Percentiles rank a stretch among this genome's conserved stretches.
Conservation (phyloP, 345 rosid genomes). For the Gossypium bickii region DNA sequence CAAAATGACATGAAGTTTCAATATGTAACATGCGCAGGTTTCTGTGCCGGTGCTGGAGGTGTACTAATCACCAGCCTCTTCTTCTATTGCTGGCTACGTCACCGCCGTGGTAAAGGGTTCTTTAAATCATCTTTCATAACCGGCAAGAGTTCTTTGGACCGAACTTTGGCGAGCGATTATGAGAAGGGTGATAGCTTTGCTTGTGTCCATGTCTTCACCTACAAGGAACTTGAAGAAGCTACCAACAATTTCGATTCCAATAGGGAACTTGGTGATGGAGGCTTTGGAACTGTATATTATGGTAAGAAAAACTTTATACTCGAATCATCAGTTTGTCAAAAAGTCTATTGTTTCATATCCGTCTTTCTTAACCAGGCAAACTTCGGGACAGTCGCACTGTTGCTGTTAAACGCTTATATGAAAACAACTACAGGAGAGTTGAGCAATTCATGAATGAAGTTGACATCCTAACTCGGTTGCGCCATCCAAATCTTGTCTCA, state of each 20-base stretch:
- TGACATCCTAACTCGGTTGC: constrained; percentile 56
- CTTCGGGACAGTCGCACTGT: constrained; percentile 73
- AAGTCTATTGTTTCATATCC: not conserved
- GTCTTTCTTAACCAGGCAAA: constrained; percentile 33
- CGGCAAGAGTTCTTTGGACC: constrained; percentile 34
- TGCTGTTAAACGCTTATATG: constrained; percentile 83
- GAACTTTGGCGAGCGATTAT: constrained; percentile 34
- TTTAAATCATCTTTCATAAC: constrained; percentile 29
- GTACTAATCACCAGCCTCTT: not conserved
- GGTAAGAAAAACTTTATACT: constrained; percentile 35
- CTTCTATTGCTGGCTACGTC: constrained; percentile 22
- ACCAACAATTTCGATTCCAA: constrained; percentile 65
- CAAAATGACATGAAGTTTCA: not conserved
- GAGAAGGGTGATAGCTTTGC: constrained; percentile 41
- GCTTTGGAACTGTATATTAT: constrained; percentile 77
- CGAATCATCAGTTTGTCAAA: not conserved
- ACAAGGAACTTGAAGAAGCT: constrained; percentile 61
- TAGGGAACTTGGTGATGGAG: constrained; percentile 84
- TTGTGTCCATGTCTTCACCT: constrained; percentile 56
- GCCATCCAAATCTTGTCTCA: constrained; percentile 65
- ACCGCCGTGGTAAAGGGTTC: constrained; percentile 25
- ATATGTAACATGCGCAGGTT: constrained; percentile 25
- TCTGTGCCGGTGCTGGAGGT: constrained; percentile 15
- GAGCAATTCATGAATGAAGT: constrained; percentile 87
- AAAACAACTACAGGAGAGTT: constrained; percentile 66